Conservation (phyloP, 148 eudicot species). For the Dysphania ambrosioides region DNA sequence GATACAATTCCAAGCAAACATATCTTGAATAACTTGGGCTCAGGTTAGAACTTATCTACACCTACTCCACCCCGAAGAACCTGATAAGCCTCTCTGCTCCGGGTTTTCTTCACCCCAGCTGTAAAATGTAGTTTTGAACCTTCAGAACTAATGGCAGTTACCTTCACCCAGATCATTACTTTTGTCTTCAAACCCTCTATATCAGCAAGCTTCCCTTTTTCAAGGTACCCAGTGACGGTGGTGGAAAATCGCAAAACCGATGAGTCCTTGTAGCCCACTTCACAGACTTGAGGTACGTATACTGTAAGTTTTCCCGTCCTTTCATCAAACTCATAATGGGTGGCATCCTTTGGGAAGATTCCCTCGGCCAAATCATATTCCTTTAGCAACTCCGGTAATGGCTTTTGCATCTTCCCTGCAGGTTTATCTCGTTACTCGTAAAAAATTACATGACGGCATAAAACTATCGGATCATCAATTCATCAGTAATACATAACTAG, state of each 20-base stretch:
- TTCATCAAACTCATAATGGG: constrained; percentile 92
- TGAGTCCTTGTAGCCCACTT: constrained; percentile 89
- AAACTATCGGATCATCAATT: not conserved
- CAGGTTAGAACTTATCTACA: constrained; percentile 65
- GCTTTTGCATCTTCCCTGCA: constrained; percentile 91
- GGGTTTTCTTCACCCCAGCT: constrained; percentile 75
- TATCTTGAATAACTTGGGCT: not conserved
- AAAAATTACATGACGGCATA: too few relatives aligned
- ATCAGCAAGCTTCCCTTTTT: constrained; percentile 81
- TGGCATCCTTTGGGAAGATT: constrained; percentile 90
- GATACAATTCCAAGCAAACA: constrained; percentile 5
- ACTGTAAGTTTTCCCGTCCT: constrained; percentile 70
- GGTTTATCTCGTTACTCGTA: not conserved
- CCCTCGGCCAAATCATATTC: constrained; percentile 78
- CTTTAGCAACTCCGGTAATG: constrained; percentile 80
- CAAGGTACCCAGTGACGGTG: constrained; percentile 74
- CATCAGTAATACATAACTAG: too few relatives aligned
- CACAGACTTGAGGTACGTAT: constrained; percentile 73
- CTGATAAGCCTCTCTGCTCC: constrained; percentile 84
- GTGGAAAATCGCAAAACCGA: constrained; percentile 77
- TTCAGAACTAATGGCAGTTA: constrained; percentile 62
- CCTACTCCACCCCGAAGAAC: constrained; percentile 65
- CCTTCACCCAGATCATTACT: constrained; percentile 84
- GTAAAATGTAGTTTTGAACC: constrained; percentile 67
- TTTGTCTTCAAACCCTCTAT: constrained; percentile 92